Evolutionary conservation across 192 early-diverging fungal genomes (phyloP).

Genomic region (Jimgerdemannia lactiflua): DNA sequence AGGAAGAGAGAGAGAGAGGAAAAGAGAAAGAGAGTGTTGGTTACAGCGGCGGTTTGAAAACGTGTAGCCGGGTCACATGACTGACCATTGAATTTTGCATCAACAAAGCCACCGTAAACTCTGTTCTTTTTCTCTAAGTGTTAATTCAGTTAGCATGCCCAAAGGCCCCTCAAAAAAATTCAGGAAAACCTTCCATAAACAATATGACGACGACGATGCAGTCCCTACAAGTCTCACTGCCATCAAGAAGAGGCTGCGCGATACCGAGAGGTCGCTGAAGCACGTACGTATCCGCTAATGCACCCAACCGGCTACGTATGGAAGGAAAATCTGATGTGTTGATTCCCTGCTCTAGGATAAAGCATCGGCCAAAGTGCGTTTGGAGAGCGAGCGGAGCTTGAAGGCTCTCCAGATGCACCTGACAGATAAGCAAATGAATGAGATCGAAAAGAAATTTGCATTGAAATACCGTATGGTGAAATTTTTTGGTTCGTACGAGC

Average conservation of each 20-base stretch:
- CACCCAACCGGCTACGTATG: neutral
- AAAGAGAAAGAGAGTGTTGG: neutral
- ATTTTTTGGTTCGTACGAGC: conserved; percentile 38
- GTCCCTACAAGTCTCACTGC: conserved; percentile 27
- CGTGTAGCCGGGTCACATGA: neutral
- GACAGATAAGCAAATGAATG: conserved; percentile 37
- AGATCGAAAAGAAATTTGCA: conserved; percentile 37
- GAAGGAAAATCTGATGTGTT: too few relatives aligned
- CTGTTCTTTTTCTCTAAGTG: too few relatives aligned
- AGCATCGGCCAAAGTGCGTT: conserved; percentile 32
- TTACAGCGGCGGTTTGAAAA: neutral
- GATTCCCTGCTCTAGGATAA: conserved; percentile 20
- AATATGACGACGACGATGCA: conserved; percentile 5
- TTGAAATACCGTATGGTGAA: conserved; percentile 46
- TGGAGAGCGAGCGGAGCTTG: conserved; percentile 33
- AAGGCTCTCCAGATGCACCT: conserved; percentile 40
- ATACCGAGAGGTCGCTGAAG: conserved; percentile 30
- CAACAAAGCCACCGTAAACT: too few relatives aligned
- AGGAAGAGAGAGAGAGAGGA: neutral
- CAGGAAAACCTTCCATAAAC: neutral
- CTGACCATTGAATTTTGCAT: too few relatives aligned
- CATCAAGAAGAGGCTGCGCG: conserved; percentile 42
- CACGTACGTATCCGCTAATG: conserved; percentile 6
- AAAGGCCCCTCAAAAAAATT: neutral
- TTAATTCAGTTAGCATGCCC: too few relatives aligned